phyloP scores from a whole-genome alignment of 352 stramenopile species.

The Globisporangium polare region DNA sequence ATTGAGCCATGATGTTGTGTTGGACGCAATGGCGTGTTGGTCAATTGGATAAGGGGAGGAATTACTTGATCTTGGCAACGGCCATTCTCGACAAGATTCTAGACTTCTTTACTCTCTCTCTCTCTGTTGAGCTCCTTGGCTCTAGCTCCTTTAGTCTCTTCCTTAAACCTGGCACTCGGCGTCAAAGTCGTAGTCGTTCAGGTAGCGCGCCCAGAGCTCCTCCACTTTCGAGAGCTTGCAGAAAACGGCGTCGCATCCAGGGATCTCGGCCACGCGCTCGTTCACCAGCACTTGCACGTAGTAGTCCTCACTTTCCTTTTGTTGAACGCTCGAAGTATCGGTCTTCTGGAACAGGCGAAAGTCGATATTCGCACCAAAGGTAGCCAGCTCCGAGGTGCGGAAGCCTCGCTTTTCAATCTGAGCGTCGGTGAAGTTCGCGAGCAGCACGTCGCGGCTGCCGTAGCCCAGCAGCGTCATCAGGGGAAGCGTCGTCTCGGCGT shows the following conservation, averaged over 20 bases:
- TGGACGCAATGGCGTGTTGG: no score
- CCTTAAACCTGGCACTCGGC: conserved; percentile 27
- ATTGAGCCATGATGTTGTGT: not conserved
- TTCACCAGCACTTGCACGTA: conserved; percentile 49
- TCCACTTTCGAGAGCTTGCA: conserved; percentile 43
- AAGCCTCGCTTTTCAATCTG: conserved; percentile 35
- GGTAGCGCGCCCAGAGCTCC: conserved; percentile 49
- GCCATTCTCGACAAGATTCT: no score
- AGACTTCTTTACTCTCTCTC: not conserved
- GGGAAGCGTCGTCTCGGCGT: conserved; percentile 68
- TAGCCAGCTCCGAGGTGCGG: conserved; percentile 32
- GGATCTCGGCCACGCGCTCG: conserved; percentile 27
- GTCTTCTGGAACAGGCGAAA: conserved; percentile 38
- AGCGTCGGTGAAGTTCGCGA: conserved; percentile 21
- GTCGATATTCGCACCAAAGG: conserved; percentile 47
- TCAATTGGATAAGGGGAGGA: no score
- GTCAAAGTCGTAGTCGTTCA: conserved; percentile 40
- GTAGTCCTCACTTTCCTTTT: conserved; percentile 1
- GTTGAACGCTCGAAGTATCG: not conserved
- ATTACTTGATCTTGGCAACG: no score
- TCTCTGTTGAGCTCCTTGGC: no score
- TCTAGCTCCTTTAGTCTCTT: no score
- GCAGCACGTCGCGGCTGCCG: conserved; percentile 22
- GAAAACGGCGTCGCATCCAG: conserved; percentile 32
- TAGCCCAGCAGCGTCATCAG: conserved; percentile 63